These are phyloP conservation scores for Lolium rigidum DNA, from an alignment of 176 grass and related monocot genomes.

Conservation along the genomic window DNA sequence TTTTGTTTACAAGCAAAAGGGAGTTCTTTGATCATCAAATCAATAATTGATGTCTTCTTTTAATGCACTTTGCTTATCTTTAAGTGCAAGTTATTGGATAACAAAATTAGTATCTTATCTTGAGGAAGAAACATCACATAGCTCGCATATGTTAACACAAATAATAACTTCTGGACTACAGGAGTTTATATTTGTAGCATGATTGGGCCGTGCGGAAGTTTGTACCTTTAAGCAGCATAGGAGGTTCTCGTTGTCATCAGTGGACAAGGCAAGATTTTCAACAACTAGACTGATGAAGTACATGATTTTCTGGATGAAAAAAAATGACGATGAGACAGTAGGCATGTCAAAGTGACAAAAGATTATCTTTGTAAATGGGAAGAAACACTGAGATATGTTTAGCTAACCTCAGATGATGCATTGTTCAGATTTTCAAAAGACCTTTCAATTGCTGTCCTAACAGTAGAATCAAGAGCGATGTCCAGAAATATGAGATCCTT, in stretches of 20 bases:
- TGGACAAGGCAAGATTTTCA: slow-evolving; percentile 94
- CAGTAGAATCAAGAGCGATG: slow-evolving; percentile 92
- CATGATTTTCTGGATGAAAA: slow-evolving; percentile 84
- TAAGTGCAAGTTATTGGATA: not conserved
- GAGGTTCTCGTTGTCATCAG: slow-evolving; percentile 92
- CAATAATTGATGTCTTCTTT: slow-evolving; percentile 7
- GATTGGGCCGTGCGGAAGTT: not conserved
- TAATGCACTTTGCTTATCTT: slow-evolving; percentile 8
- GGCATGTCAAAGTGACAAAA: slow-evolving; percentile 24
- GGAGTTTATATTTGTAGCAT: not conserved
- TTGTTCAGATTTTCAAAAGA: slow-evolving; percentile 74
- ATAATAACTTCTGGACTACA: not conserved
- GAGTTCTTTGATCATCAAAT: not conserved
- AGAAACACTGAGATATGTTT: not conserved
- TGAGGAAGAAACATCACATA: not conserved
- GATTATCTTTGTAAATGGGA: not conserved
- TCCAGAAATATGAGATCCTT: slow-evolving; percentile 98
- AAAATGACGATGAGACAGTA: slow-evolving; percentile 24
- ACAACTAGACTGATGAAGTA: slow-evolving; percentile 86
- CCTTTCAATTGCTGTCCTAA: slow-evolving; percentile 90
- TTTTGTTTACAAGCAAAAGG: slow-evolving; percentile 1
- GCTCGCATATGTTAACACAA: not conserved
- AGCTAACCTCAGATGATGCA: slow-evolving; percentile 69
- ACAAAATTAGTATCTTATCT: not conserved
- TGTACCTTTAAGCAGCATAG: slow-evolving; percentile 92